These are phyloP conservation scores for Ceratonia siliqua DNA, from an alignment of 306 rosid genomes.

Conservation along the genomic window DNA sequence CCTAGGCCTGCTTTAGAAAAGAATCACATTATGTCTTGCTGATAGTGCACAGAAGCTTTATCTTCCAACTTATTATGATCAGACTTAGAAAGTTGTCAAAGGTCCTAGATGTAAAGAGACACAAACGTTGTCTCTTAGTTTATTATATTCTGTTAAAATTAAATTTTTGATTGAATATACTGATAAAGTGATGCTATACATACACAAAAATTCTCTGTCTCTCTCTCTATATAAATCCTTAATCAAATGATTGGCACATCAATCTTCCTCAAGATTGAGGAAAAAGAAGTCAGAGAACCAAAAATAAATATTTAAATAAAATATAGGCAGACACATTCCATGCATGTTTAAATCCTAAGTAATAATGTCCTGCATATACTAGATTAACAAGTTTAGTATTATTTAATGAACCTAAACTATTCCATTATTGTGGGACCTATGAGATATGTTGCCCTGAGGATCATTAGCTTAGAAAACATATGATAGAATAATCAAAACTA, in stretches of 20 bases:
- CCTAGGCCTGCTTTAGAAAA: background rate
- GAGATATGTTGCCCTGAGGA: background rate
- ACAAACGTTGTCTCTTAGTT: background rate
- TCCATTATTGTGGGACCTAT: background rate
- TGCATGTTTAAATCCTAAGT: background rate
- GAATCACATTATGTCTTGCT: background rate
- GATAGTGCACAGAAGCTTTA: background rate
- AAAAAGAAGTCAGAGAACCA: background rate
- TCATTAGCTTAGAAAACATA: too few relatives aligned
- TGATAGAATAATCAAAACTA: background rate
- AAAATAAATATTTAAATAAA: background rate
- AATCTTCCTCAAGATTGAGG: background rate
- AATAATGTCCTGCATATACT: background rate
- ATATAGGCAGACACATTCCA: background rate
- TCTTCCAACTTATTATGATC: background rate
- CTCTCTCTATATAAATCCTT: background rate
- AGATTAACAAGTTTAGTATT: background rate
- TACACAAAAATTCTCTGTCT: background rate
- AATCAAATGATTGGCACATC: background rate
- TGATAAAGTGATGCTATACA: too few relatives aligned
- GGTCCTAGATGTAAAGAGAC: background rate
- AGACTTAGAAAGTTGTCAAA: background rate
- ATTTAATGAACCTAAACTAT: background rate
- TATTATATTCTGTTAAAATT: background rate
- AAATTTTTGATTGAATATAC: background rate